Conservation (phyloP, 805 yeast genomes). For the Torulaspora quercuum region DNA sequence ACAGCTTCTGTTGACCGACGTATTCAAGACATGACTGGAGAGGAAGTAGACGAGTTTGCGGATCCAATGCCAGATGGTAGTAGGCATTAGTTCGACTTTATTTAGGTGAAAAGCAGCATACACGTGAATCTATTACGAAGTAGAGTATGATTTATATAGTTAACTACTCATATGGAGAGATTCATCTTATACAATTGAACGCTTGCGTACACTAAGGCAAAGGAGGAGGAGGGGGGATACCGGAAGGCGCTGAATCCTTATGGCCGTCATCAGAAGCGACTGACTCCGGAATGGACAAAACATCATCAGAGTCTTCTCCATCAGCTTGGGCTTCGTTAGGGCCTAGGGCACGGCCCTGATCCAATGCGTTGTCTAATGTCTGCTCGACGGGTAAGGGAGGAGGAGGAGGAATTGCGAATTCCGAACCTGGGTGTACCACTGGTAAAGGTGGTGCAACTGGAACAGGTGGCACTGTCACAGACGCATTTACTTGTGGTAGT, state of each 20-base stretch:
- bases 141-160: too few species aligned
- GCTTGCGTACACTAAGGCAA: too few species aligned
- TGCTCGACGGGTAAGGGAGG: slow-evolving; percentile 11
- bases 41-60: slow-evolving; percentile 31
- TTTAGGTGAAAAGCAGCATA: too few species aligned
- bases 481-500: slow-evolving; percentile 21
- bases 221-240: slow-evolving; percentile 37
- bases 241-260: slow-evolving; percentile 19
- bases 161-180: not conserved
- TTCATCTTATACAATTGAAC: too few species aligned
- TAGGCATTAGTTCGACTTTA: too few species aligned
- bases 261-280: slow-evolving; percentile 33
- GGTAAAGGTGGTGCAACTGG: slow-evolving; percentile 47
- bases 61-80: slow-evolving; percentile 42
- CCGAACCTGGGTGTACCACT: slow-evolving; percentile 14
- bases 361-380: not conserved
- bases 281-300: slow-evolving; percentile 37
- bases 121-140: too few species aligned
- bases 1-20: slow-evolving; percentile 3
- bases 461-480: slow-evolving; percentile 23
- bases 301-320: slow-evolving; percentile 29
- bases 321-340: slow-evolving; percentile 8
- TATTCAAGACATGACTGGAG: slow-evolving; percentile 1
- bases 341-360: slow-evolving; percentile 2
- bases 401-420: slow-evolving; percentile 15